phyloP scores from a whole-genome alignment of 768 basidiomycete species.

The Coprinopsis cinerea region DNA sequence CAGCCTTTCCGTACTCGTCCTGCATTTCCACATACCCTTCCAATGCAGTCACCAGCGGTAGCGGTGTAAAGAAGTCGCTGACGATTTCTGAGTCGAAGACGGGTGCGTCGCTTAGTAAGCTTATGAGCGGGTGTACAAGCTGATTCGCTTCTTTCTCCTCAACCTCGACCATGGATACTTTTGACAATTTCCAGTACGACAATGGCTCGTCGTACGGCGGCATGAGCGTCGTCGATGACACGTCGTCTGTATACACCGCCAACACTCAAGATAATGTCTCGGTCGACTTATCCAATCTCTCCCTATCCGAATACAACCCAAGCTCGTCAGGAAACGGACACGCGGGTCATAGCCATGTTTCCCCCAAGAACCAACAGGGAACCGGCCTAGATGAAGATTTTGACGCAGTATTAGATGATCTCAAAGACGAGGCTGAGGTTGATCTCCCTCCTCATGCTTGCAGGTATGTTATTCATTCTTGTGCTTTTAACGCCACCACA shows the following conservation, averaged over 20 bases:
- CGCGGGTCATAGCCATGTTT: constrained; percentile 22
- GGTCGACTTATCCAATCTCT: constrained; percentile 63
- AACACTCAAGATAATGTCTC: constrained; percentile 55
- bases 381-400: constrained; percentile 72
- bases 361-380: constrained; percentile 22
- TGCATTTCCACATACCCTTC: no score
- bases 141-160: constrained; percentile 1
- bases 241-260: constrained; percentile 73
- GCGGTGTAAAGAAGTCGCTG: no score
- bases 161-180: constrained; percentile 56
- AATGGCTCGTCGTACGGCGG: constrained; percentile 64
- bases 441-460: constrained; percentile 92
- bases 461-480: no score
- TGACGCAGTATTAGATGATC: constrained; percentile 82
- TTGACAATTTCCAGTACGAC: constrained; percentile 84
- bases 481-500: no score
- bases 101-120: no score
- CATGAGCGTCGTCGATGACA: constrained; percentile 70
- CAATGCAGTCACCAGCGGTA: no score
- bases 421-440: constrained; percentile 74
- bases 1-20: no score
- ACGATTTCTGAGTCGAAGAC: no score
- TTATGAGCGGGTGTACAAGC: no score
- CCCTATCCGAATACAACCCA: constrained; percentile 58
- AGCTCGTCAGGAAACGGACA: constrained; percentile 31